Base-by-base conservation (phyloP, 495 filamentous ascomycete genomes). In the Halenospora varia region DNA sequence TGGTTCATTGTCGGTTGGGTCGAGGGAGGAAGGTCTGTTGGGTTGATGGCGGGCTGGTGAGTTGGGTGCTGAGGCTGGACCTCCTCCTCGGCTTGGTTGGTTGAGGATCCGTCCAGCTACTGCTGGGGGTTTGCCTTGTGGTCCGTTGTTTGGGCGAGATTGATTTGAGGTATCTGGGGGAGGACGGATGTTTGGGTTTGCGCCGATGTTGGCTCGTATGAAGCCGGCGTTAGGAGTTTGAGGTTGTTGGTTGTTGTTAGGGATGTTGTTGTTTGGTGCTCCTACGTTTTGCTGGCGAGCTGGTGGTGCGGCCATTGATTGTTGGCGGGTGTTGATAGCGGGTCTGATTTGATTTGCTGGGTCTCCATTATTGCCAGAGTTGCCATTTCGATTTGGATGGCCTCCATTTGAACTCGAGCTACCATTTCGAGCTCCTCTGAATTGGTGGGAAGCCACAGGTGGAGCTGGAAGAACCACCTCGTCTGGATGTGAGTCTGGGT, bases 401-500 rank as follows among this genome's bases (percentile, higher is more conserved):
- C 23, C 23, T 9, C 10, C 10, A 10, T 24, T 40, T 23, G 24
- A 2, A 2, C 39, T 4, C 42, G 10, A 57, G 65, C 56, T 67
- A 57, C 41, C 54, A 61, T 60, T 67, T 51, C 61, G 55, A 60
- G 51, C 13, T 41, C 35, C 40, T 18, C 29, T 61, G 24, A 56
- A 48, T 11, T 60, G 55, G 18, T 26, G 45, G 19, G 59, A 64
- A 10, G 60, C 52, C 23, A 56, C 42, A 44, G 59, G 47, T 22
- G 56, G 57, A 9, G 26, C 56, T 17, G 60, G 48, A 42, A 66
- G 52, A 24, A 64, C 58, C 15, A 67, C 75, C 64, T 88, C 87
- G 63, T 89, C 86, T 4, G 86, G 88, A 53, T 81, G 76, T 18
- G 50, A 47, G 42, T 82, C 75, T 19, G 81, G 81, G 15, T 80